Conservation (phyloP, 139 green algal species). For the Auxenochlorella protothecoides region DNA sequence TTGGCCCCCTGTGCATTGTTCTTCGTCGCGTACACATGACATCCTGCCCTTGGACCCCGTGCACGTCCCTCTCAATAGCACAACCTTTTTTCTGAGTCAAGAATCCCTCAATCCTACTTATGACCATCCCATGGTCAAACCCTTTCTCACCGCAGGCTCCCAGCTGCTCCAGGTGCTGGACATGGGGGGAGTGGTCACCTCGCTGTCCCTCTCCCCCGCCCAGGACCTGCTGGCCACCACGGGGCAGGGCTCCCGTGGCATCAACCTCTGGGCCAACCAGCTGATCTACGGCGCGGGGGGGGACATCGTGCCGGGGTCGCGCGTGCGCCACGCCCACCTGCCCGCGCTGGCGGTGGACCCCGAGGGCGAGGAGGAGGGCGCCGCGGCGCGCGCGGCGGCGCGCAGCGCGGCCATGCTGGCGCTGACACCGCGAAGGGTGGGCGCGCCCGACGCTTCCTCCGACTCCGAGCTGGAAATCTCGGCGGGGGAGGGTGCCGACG, state of each 20-base stretch:
- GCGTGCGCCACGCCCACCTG: conserved; percentile 22
- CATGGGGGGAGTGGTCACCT: conserved; percentile 62
- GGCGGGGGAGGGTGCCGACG: too few species aligned
- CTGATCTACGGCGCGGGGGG: conserved; percentile 48
- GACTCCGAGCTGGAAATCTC: too few species aligned
- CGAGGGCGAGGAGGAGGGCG: conserved; percentile 30
- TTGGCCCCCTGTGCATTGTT: too few species aligned
- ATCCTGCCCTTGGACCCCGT: too few species aligned
- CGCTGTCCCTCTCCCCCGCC: conserved; percentile 56
- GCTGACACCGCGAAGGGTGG: neutral
- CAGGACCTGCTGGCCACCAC: conserved; percentile 89
- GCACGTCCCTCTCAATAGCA: too few species aligned
- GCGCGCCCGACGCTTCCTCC: too few species aligned
- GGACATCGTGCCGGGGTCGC: conserved; percentile 10
- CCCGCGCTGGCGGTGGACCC: conserved; percentile 31
- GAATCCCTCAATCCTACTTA: conserved; percentile 6
- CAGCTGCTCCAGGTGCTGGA: conserved; percentile 54
- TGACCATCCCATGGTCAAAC: neutral
- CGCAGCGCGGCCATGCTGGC: neutral
- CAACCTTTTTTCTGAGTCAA: conserved; percentile 12
- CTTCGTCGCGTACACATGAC: too few species aligned
- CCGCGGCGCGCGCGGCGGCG: neutral
- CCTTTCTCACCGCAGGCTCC: conserved; percentile 9
- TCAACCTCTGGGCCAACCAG: conserved; percentile 94
- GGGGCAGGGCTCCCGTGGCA: conserved; percentile 69